A percentile compares a stretch with the other conserved stretches of the same genome.
Evolutionary conservation across 805 yeast species (phyloP).

Genomic region (Blastobotrys attinorum): DNA sequence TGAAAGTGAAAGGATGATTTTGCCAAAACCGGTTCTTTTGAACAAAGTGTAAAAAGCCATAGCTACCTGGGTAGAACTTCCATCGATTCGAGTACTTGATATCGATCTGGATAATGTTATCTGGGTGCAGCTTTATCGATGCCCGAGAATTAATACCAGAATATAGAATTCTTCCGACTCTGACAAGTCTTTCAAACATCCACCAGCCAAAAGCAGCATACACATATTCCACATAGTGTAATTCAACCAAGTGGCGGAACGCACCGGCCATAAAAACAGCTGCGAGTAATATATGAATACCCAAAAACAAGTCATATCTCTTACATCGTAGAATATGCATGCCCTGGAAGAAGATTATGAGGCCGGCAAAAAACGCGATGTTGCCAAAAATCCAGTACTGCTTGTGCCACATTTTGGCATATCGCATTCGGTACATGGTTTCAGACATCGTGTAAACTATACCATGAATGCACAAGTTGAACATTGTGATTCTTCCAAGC

Average conservation of each 20-base stretch:
- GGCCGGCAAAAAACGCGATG: conserved; percentile 36
- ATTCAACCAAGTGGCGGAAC: conserved; percentile 46
- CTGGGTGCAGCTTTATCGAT: conserved; percentile 9
- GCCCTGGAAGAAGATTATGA: conserved; percentile 42
- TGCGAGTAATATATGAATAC: conserved; percentile 52
- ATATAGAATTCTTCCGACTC: conserved; percentile 45
- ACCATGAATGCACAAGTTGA: conserved; percentile 49
- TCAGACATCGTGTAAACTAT: conserved; percentile 41
- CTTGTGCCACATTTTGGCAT: conserved; percentile 41
- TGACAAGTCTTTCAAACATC: conserved; percentile 55
- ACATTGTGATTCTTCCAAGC: conserved; percentile 46
- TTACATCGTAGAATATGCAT: conserved; percentile 42
- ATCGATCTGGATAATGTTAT: conserved; percentile 19
- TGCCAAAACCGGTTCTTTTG: conserved; percentile 52
- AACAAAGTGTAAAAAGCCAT: conserved; percentile 50
- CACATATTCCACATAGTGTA: conserved; percentile 42
- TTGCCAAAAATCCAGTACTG: conserved; percentile 36
- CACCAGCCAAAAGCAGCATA: conserved; percentile 57
- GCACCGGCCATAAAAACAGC: conserved; percentile 43
- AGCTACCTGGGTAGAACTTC: conserved; percentile 47
- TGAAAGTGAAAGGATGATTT: conserved; percentile 62
- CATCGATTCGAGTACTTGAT: conserved; percentile 37
- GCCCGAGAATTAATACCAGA: conserved; percentile 44
- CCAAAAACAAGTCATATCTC: conserved; percentile 53
- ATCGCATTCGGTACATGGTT: conserved; percentile 28